Conservation (phyloP, 129 eudicot genomes). For the Silybum marianum region DNA sequence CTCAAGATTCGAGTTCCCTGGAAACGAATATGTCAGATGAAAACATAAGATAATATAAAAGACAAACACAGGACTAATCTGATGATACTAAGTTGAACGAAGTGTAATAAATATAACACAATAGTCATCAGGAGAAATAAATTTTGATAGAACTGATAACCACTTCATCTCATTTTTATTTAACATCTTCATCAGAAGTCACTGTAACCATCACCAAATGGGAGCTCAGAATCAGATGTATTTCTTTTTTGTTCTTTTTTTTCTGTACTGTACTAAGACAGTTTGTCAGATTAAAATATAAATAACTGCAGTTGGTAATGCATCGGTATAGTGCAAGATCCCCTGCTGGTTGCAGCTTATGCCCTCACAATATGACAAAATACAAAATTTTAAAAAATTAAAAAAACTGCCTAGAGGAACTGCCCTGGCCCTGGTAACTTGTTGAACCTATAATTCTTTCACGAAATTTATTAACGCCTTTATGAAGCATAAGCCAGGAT, state of each 20-base stretch:
- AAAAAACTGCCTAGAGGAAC: neutral
- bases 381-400: neutral
- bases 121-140: neutral
- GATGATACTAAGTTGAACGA: neutral
- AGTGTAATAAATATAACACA: neutral
- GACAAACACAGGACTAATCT: neutral
- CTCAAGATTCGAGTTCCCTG: constrained; percentile 80
- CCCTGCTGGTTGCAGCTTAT: neutral
- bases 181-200: neutral
- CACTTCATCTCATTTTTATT: neutral
- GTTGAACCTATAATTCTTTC: neutral
- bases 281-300: neutral
- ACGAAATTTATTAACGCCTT: neutral
- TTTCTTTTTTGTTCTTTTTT: neutral
- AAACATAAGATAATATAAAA: constrained; percentile 7
- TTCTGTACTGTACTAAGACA: neutral
- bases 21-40: constrained; percentile 24
- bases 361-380: neutral
- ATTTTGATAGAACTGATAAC: neutral
- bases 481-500: neutral
- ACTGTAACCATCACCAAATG: neutral
- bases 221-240: neutral
- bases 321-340: neutral
- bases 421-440: neutral
- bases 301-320: neutral